Evolutionary conservation across 176 grass and related monocot genomes (phyloP).

Genomic region (Oryza glaberrima): DNA sequence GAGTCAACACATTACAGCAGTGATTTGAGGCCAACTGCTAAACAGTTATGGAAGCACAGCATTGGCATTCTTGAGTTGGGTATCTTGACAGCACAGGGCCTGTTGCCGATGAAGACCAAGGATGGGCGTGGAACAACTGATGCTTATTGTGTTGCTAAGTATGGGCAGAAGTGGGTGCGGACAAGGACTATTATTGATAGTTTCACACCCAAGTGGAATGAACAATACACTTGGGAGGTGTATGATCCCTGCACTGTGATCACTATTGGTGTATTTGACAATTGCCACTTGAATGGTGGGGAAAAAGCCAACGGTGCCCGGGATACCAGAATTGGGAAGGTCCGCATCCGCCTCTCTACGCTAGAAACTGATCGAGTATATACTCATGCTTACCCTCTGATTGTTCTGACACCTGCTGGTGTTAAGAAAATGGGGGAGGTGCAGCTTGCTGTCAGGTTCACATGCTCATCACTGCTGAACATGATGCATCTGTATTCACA

Average conservation of each 20-base stretch:
- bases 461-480: background rate
- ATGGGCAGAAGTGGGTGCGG: background rate
- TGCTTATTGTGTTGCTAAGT: conserved; percentile 9
- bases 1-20: conserved; percentile 70
- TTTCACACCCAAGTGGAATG: background rate
- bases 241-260: conserved; percentile 2
- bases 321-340: conserved; percentile 1
- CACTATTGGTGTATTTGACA: conserved; percentile 2
- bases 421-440: conserved; percentile 3
- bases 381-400: background rate
- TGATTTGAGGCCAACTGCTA: conserved; percentile 62
- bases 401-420: background rate
- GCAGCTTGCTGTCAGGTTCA: background rate
- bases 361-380: background rate
- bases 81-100: background rate
- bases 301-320: background rate
- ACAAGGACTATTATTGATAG: conserved; percentile 1
- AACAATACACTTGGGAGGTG: background rate
- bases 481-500: conserved; percentile 2
- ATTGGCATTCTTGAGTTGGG: conserved; percentile 4
- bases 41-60: conserved; percentile 12
- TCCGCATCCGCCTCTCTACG: background rate
- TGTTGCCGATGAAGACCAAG: background rate
- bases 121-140: background rate
- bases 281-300: conserved; percentile 1